Evolutionary conservation across 75 land plant genomes (phyloP).

Genomic region (Cunninghamia lanceolata): DNA sequence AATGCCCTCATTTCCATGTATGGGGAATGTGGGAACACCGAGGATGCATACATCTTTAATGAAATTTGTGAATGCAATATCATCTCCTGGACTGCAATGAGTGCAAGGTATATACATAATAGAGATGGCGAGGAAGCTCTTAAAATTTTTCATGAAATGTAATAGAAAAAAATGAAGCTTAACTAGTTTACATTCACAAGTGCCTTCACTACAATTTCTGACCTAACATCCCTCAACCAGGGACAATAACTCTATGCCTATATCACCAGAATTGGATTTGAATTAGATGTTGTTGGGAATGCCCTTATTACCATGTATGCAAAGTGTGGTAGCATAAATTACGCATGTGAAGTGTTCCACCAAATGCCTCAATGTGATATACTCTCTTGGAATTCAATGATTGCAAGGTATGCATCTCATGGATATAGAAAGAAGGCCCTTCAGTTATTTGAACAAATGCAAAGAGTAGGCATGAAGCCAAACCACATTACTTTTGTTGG

Average conservation of each 20-base stretch:
- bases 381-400: slow-evolving; percentile 23
- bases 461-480: slow-evolving; percentile 15
- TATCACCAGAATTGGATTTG: slow-evolving; percentile 7
- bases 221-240: slow-evolving; percentile 10
- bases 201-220: slow-evolving; percentile 19
- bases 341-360: slow-evolving; percentile 21
- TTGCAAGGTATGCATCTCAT: slow-evolving; percentile 26
- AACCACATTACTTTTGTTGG: slow-evolving; percentile 25
- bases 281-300: slow-evolving; percentile 13
- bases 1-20: slow-evolving; percentile 17
- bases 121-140: slow-evolving; percentile 19
- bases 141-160: slow-evolving; percentile 10
- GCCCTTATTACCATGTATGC: slow-evolving; percentile 37
- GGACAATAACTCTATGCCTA: slow-evolving; percentile 24
- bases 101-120: slow-evolving; percentile 9
- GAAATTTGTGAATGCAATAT: slow-evolving; percentile 11
- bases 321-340: slow-evolving; percentile 23
- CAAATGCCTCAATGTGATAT: slow-evolving; percentile 3
- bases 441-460: slow-evolving; percentile 20
- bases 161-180: slow-evolving; percentile 16
- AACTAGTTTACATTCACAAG: slow-evolving; percentile 16
- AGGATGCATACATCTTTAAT: slow-evolving; percentile 15
- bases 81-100: slow-evolving; percentile 21
- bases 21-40: not conserved
- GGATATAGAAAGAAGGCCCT: slow-evolving; percentile 17